phyloP scores from a whole-genome alignment of 2,329 filamentous ascomycete species.

The Pseudogymnoascus sp. region DNA sequence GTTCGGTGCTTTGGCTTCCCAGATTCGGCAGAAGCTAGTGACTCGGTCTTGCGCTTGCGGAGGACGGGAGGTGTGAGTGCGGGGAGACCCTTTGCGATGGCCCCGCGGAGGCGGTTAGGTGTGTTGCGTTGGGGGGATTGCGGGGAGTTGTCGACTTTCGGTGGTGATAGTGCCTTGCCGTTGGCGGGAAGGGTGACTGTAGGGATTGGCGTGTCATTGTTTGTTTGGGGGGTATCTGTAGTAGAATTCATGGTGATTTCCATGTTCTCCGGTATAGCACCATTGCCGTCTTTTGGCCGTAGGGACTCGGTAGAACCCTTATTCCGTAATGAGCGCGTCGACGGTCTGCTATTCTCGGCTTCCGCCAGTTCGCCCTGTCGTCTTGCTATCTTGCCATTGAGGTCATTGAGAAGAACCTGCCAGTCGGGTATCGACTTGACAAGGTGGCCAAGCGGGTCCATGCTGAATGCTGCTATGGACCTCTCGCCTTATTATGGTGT shows the following conservation, averaged over 20 bases:
- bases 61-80: conserved; percentile 13
- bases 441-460: conserved; percentile 50
- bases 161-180: background rate
- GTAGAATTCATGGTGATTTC: background rate
- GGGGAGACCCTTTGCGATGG: background rate
- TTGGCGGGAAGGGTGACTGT: background rate
- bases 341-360: conserved; percentile 27
- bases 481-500: background rate
- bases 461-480: conserved; percentile 17
- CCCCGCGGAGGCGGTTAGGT: background rate
- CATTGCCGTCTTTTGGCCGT: conserved; percentile 22
- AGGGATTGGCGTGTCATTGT: background rate
- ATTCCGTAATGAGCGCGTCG: conserved; percentile 28
- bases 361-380: conserved; percentile 53
- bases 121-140: background rate
- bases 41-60: conserved; percentile 28
- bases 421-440: conserved; percentile 50
- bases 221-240: background rate
- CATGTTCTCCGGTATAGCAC: background rate
- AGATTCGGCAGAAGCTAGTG: conserved; percentile 24
- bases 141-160: background rate
- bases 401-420: conserved; percentile 49
- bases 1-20: conserved; percentile 47
- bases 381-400: conserved; percentile 51
- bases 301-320: conserved; percentile 29